Base-by-base conservation (phyloP, 805 yeast genomes). In the Deakozyma indianensis region DNA sequence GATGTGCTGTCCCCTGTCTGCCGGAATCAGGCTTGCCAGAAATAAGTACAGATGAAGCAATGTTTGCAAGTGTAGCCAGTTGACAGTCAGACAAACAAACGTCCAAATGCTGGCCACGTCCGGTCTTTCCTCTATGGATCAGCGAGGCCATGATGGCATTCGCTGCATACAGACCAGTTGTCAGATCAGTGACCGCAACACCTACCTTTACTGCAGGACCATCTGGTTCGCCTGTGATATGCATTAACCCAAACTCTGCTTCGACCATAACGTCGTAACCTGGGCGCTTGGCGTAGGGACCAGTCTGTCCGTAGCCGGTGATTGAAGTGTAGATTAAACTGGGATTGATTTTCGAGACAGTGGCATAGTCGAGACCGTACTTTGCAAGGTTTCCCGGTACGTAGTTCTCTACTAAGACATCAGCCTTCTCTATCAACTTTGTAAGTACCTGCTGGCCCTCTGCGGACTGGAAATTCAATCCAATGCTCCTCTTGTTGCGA, bases 201-300 rank as follows among this genome's bases (percentile, higher is more conserved):
- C 70, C 70, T 4, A 64, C 70, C 48, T 66, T 66, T 22, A 64
- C 66, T 1, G 70, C 69, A 11, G 62, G 65, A 22, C 69, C 64
- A 27, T 62, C 59, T 4, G 62, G 61, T 43, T 62, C 59, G 16
- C 70, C 70, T 0, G 70, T 66, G 49, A 66, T 66, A 48, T 65
- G 70, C 70, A 66, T 66, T 41, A 66, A 56, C 2, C 70, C 70
- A 51, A 65, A 62, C 50, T 66, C 70, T 4, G 70, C 70, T 50
- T 66, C 70, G 3, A 66, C 69, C 70, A 66, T 66, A 41, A 66
- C 69, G 43, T 65, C 69, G 53, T 66, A 66, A 18, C 70, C 70
- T 2, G 70, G 67, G 14, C 70, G 56, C 24, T 53, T 46, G 4
- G 56, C 48, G 50, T 56, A 63, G 4, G 69, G 70, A 0, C 70